Base-by-base conservation (phyloP, 176 grass and related monocot species). In the Lolium multiflorum region DNA sequence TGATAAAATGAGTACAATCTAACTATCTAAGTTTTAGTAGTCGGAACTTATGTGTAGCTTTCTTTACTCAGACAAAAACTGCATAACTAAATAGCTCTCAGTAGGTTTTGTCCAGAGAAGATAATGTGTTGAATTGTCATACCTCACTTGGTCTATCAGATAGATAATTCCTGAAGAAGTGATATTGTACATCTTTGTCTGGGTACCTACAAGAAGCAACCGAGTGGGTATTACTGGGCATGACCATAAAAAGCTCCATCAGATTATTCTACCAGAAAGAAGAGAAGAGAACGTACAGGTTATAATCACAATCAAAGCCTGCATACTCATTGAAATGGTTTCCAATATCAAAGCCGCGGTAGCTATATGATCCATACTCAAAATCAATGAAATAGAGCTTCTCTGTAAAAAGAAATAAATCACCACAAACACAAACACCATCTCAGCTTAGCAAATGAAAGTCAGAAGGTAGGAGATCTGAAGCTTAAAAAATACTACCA, bases 321-420 rank as follows among this genome's bases (percentile, higher is more conserved):
- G 97, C 94, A 74, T 96, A 99, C 88, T 99, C 97, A 65, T 99
- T 99, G 77, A 99, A 99, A 89, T 99, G 97, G 51, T 99, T 99
- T 59, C 84, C 97, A 85, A 99, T 99, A 71, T 99, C 94, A 58
- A 89, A 96, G 26, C 97, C 94, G 48, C 97, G 91, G 81, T 99
- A 99, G 81, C 87, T 96, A 83, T 99, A 99, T 78, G 97, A 99
- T 24, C 97, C 94, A 85, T 99, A 99, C 82, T 99, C 97, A 4
- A 99, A 99, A 87, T 99, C 97, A 64, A 99, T 99, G 87, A 99
- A 99, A 84, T 99, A 93, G 17, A 99, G 90, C 78, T 91, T 99
- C 64, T 80, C 97, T 99, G 88, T 49, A 46, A 87, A 82, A 85
- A 64, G 77, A 4, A 52, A 55, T 28, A 76, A 67, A 55, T 71